Evolutionary conservation across 805 yeast genomes (phyloP).

Genomic region (Wickerhamiella nectarea): DNA sequence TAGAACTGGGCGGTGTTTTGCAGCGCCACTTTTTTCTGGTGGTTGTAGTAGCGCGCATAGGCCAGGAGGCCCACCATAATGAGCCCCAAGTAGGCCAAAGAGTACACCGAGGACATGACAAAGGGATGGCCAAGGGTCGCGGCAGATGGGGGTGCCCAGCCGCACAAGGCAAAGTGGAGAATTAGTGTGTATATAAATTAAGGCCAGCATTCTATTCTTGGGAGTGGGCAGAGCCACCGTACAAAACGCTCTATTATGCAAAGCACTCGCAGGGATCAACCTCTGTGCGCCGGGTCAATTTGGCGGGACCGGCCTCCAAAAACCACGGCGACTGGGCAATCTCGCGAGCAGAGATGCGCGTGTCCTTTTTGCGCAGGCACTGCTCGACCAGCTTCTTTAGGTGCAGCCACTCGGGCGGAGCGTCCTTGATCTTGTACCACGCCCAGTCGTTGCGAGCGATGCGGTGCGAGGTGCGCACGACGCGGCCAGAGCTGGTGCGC

Average conservation of each 20-base stretch:
- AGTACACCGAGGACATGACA: conserved; percentile 7
- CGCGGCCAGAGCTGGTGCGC: conserved; percentile 27
- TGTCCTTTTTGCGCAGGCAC: conserved; percentile 37
- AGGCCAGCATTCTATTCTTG: too few relatives aligned
- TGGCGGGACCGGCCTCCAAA: conserved; percentile 10
- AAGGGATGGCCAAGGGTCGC: too few relatives aligned
- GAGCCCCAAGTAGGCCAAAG: conserved; percentile 52
- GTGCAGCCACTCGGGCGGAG: conserved; percentile 30
- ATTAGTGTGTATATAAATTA: too few relatives aligned
- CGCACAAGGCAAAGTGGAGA: too few relatives aligned
- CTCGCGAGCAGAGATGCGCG: conserved; percentile 29
- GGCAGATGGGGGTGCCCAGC: too few relatives aligned
- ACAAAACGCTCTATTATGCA: too few relatives aligned
- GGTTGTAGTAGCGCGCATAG: conserved; percentile 58
- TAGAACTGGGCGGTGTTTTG: conserved; percentile 59
- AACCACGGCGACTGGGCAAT: conserved; percentile 30
- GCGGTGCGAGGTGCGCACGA: conserved; percentile 56
- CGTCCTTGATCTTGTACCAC: conserved; percentile 46
- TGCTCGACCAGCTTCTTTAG: conserved; percentile 40
- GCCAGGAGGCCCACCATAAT: conserved; percentile 50
- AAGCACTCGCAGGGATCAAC: background rate
- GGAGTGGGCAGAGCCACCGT: too few relatives aligned
- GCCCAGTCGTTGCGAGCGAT: conserved; percentile 89
- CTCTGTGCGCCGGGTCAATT: background rate
- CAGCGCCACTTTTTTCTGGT: conserved; percentile 39